Conservation (phyloP, 2,329 filamentous ascomycete genomes). For the Curvularia eragrostidis region DNA sequence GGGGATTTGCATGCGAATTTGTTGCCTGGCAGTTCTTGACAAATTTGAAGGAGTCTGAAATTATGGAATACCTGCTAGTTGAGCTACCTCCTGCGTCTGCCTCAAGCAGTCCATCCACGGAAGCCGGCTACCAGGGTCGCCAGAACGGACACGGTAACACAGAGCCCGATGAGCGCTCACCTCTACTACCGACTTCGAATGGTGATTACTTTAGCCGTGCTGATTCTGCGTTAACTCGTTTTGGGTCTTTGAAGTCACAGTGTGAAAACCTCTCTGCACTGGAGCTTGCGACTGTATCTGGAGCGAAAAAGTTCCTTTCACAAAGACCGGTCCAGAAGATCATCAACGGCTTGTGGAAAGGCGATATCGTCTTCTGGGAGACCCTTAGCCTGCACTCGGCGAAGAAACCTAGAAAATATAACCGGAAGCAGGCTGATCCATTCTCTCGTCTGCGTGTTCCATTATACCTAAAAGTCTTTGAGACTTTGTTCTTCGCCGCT, state of each 20-base stretch:
- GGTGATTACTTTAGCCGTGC: conserved; percentile 35
- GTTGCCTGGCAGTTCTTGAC: conserved; percentile 80
- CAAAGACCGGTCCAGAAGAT: conserved; percentile 83
- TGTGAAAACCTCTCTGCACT: conserved; percentile 85
- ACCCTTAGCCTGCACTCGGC: conserved; percentile 73
- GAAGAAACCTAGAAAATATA: conserved; percentile 81
- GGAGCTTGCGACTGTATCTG: conserved; percentile 80
- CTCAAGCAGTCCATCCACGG: conserved; percentile 21
- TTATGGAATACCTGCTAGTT: conserved; percentile 75
- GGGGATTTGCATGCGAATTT: conserved; percentile 78
- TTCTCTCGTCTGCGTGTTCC: conserved; percentile 78
- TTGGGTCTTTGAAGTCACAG: conserved; percentile 69
- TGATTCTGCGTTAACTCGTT: conserved; percentile 49
- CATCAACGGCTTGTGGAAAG: conserved; percentile 80
- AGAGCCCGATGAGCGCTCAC: conserved; percentile 31
- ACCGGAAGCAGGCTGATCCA: conserved; percentile 53
- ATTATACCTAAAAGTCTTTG: conserved; percentile 83
- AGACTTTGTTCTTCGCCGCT: conserved; percentile 78
- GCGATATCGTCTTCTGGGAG: conserved; percentile 88
- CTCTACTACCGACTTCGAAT: conserved; percentile 31
- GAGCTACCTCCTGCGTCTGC: conserved; percentile 63
- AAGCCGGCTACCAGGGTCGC: conserved; percentile 8
- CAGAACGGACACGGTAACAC: conserved; percentile 22
- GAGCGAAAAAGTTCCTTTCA: conserved; percentile 81
- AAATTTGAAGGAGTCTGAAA: conserved; percentile 73